Evolutionary conservation across 768 basidiomycete species (phyloP).

Genomic region (Lactarius psammicola): DNA sequence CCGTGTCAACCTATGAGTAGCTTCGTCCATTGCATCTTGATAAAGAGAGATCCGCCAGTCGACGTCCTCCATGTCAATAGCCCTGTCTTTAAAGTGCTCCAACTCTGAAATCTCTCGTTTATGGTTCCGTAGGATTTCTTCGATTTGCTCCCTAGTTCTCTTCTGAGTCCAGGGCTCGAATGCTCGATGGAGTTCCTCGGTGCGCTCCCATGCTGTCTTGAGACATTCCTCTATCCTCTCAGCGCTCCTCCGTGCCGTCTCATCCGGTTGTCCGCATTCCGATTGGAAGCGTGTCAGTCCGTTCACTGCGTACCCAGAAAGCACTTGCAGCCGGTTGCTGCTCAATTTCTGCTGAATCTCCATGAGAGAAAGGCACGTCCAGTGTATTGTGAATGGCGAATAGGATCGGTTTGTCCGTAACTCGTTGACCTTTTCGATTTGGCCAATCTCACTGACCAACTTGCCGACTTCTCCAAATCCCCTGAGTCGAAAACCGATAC

Average conservation of each 20-base stretch:
- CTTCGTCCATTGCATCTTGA: constrained; percentile 1
- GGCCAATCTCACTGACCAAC: background rate
- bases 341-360: too few relatives aligned
- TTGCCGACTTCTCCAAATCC: background rate
- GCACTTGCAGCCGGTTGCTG: background rate
- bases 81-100: too few relatives aligned
- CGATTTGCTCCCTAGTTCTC: too few relatives aligned
- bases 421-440: background rate
- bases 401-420: background rate
- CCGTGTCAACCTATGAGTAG: constrained; percentile 3
- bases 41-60: background rate
- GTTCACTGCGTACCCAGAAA: background rate
- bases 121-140: too few relatives aligned
- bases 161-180: background rate
- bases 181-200: background rate
- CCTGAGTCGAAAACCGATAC: background rate
- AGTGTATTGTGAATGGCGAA: background rate
- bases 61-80: too few relatives aligned
- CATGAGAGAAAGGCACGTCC: constrained; percentile 2
- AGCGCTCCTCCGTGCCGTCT: background rate
- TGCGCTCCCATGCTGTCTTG: background rate
- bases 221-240: background rate
- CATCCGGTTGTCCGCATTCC: background rate
- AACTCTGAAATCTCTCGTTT: too few relatives aligned
- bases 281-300: background rate